Percentiles rank a stretch among this genome's conserved stretches.
Evolutionary conservation across 345 rosid species (phyloP).

Genomic region (Populus nigra): DNA sequence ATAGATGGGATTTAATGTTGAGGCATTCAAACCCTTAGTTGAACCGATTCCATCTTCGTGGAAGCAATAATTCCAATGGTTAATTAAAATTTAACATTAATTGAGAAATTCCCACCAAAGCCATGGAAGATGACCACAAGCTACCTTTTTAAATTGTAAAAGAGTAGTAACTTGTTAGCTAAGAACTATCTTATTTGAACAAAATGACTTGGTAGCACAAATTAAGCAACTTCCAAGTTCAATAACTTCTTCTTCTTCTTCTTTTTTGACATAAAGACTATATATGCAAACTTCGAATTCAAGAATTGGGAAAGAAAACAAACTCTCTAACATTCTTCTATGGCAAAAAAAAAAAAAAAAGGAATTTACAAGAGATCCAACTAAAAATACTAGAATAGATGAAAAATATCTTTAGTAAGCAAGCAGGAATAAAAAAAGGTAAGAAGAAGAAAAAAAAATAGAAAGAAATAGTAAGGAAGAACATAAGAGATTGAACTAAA

Average conservation of each 20-base stretch:
- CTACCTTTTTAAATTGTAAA: background rate
- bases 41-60: background rate
- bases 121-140: background rate
- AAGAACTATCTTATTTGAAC: background rate
- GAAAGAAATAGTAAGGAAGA: background rate
- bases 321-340: slow-evolving; percentile 13
- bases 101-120: background rate
- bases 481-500: background rate
- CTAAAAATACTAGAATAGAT: background rate
- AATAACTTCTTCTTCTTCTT: background rate
- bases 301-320: slow-evolving; percentile 9
- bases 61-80: background rate
- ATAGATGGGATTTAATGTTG: background rate
- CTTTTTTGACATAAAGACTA: slow-evolving; percentile 1
- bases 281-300: slow-evolving; percentile 9
- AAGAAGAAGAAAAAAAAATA: background rate
- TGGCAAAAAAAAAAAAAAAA: slow-evolving; percentile 13
- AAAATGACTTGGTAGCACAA: background rate
- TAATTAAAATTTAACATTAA: background rate
- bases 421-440: background rate
- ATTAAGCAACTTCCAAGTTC: background rate
- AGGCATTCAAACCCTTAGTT: background rate
- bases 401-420: background rate
- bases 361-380: slow-evolving; percentile 32
- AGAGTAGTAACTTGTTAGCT: background rate